A percentile compares a stretch with the other conserved stretches of the same genome.
phyloP scores from a whole-genome alignment of 345 rosid species.

The Psidium friedrichsthalianum region DNA sequence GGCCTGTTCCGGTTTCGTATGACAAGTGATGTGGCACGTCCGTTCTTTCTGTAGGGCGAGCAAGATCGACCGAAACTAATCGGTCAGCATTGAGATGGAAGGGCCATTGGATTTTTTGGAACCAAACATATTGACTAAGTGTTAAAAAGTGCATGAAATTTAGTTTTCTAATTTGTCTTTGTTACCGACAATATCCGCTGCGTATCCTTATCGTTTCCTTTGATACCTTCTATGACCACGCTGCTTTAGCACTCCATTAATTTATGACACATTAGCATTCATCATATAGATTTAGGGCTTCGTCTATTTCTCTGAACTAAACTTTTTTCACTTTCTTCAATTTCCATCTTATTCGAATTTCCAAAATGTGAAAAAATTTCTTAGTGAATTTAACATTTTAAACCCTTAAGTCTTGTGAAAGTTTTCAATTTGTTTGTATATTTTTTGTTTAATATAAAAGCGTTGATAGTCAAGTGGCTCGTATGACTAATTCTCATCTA shows the following conservation, averaged over 20 bases:
- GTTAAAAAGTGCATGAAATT: neutral
- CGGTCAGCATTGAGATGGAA: neutral
- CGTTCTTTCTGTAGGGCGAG: neutral
- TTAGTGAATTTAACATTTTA: rapidly evolving
- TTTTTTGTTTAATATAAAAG: neutral
- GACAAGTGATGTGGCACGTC: neutral
- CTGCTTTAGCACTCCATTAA: neutral
- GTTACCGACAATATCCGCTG: too few species aligned
- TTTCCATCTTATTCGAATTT: too few species aligned
- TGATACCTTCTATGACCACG: neutral
- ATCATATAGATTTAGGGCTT: neutral
- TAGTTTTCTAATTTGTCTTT: neutral
- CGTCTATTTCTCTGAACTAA: neutral
- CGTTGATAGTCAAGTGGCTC: rapidly evolving
- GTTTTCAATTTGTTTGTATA: neutral
- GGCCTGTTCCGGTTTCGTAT: neutral
- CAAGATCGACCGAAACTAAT: too few species aligned
- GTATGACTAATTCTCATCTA: neutral
- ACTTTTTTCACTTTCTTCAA: neutral
- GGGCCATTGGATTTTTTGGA: neutral
- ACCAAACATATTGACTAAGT: neutral
- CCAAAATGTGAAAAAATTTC: neutral
- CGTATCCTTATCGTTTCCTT: too few species aligned
- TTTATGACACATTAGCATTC: neutral
- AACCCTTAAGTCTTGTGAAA: neutral